Evolutionary conservation across 768 basidiomycete species (phyloP), one percentile per base, ranked within the genome.

Genomic region (Mycena floridula): DNA sequence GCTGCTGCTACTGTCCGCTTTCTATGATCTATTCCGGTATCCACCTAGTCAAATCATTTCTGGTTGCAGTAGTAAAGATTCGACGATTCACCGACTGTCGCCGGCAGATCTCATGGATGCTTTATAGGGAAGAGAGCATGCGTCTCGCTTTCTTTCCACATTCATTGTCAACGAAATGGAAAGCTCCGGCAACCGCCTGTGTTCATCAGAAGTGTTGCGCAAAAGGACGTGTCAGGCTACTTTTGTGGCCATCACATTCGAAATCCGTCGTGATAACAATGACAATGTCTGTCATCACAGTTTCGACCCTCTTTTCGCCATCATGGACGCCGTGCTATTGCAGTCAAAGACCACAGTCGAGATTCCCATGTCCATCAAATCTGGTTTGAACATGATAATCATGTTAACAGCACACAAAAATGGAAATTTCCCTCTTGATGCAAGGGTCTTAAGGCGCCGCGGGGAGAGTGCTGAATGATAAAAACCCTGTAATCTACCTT

Each of bases 141-240:
- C 77, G 9, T 79, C 82, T 8, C 79, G 85, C 35, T 88, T 78
- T 61, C 75, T 89, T 43, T 86, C 85, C 9, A 82, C 81, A 7
- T 89, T 89, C 58, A 76, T 89, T 54, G 80, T 82, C 43, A 81
- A 80, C 54, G 76, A 86, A 49, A 70, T 88, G 18, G 85, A 88
- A 64, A 48, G 59, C 70, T 28, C 67, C 79, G 15, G 73, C 77
- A 12, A 28, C 55, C 7, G 56, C 55, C 48, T 86, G 85, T 56
- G 50, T 73, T 9, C 64, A 76, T 54, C 65, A 65, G n/a, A 65
- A 68, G 54, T 66, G 3, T 49, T 65, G 25, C 63, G 62, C 25
- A 70, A 70, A 50, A 75, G 80, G 23, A 62, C 74, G 20, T 88
- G 85, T 59, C 81, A 81, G 59, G 69, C 81, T 18, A 81, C 82